These are phyloP conservation scores for Ploettnerulaceae sp. DNA, from an alignment of 2,329 filamentous ascomycete species.

Conservation along the genomic window DNA sequence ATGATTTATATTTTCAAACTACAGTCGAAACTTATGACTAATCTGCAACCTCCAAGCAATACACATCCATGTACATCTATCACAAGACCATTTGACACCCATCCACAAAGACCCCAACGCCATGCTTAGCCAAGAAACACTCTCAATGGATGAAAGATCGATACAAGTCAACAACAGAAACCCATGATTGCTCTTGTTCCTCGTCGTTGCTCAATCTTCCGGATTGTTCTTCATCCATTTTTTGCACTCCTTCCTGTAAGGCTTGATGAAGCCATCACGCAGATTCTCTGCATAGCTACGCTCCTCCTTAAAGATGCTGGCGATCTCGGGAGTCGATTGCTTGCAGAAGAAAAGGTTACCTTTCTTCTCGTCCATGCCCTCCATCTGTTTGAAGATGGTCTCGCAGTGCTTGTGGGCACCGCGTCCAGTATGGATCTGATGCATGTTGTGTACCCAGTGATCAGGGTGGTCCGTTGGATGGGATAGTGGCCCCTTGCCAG, in stretches of 20 bases:
- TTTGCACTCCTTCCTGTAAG: background rate
- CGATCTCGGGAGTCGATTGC: background rate
- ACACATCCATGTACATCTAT: no score
- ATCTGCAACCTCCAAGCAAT: no score
- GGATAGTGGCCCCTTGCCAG: background rate
- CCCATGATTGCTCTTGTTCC: no score
- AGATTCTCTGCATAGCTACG: background rate
- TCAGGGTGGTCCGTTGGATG: background rate
- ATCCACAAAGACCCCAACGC: no score
- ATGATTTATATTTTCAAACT: no score
- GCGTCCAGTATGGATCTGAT: background rate
- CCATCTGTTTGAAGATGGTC: background rate
- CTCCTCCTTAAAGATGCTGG: background rate
- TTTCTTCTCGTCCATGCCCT: background rate
- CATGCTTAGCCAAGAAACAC: no score
- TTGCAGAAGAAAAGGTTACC: background rate
- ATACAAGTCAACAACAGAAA: no score
- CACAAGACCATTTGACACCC: no score
- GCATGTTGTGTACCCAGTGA: conserved; percentile 4
- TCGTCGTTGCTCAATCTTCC: no score
- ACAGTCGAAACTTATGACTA: no score
- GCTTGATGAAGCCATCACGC: background rate
- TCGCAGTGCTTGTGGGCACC: background rate
- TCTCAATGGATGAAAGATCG: no score
- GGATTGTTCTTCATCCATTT: background rate